Percentiles rank a stretch among this genome's conserved stretches.
phyloP scores from a whole-genome alignment of 1,139 yeast genomes.

The Scheffersomyces segobiensis region DNA sequence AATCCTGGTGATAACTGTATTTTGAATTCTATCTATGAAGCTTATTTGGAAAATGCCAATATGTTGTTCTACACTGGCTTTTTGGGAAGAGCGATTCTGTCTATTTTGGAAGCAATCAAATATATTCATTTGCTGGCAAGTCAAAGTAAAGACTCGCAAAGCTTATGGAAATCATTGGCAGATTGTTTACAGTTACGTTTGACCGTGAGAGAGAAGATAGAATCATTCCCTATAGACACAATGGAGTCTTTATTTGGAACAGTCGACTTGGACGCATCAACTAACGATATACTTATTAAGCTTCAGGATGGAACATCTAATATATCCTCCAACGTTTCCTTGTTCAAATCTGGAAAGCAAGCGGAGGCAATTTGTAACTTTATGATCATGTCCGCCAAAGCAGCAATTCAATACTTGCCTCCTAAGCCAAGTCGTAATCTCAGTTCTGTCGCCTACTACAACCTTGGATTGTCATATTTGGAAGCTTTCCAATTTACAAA shows the following conservation, averaged over 20 bases:
- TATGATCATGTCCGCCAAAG: slow-evolving; percentile 29
- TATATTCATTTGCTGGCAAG: slow-evolving; percentile 44
- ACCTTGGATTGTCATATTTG: slow-evolving; percentile 67
- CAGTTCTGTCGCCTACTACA: slow-evolving; percentile 62
- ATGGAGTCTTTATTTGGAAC: slow-evolving; percentile 33
- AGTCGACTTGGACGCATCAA: slow-evolving; percentile 10
- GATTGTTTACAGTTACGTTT: slow-evolving; percentile 51
- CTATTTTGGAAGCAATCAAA: slow-evolving; percentile 47
- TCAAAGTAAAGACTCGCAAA: slow-evolving; percentile 39
- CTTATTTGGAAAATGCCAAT: slow-evolving; percentile 55
- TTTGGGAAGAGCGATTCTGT: slow-evolving; percentile 54
- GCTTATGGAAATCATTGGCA: slow-evolving; percentile 56
- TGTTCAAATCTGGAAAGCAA: slow-evolving; percentile 15
- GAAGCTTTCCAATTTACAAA: slow-evolving; percentile 44
- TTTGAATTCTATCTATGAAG: slow-evolving; percentile 56
- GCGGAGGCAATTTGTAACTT: slow-evolving; percentile 22
- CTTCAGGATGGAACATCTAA: not conserved
- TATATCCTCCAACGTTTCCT: not conserved
- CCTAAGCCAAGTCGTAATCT: slow-evolving; percentile 45
- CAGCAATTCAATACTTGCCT: slow-evolving; percentile 28
- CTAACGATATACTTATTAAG: not conserved
- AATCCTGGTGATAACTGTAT: slow-evolving; percentile 59
- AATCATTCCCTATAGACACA: slow-evolving; percentile 44
- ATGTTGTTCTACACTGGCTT: slow-evolving; percentile 61
- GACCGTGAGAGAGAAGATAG: slow-evolving; percentile 43